These are phyloP conservation scores for Tetrapisispora iriomotensis DNA, from an alignment of 805 yeast species.

Conservation along the genomic window DNA sequence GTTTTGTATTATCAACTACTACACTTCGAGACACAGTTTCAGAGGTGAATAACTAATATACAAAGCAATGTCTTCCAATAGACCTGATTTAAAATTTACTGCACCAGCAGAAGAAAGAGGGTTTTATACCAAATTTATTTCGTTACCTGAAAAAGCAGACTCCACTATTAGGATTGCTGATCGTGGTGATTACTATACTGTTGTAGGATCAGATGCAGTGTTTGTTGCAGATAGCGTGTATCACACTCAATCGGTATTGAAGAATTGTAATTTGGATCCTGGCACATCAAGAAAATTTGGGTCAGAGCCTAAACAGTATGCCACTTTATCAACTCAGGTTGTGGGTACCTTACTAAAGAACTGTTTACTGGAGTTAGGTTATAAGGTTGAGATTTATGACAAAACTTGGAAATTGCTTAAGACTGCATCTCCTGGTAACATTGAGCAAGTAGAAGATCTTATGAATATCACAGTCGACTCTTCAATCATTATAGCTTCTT, in stretches of 20 bases:
- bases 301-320: slow-evolving; percentile 34
- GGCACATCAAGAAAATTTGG: slow-evolving; percentile 31
- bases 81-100: slow-evolving; percentile 50
- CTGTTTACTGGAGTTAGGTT: slow-evolving; percentile 60
- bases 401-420: slow-evolving; percentile 48
- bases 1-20: too few species aligned
- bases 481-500: slow-evolving; percentile 43
- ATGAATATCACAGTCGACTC: slow-evolving; percentile 39
- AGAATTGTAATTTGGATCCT: slow-evolving; percentile 33
- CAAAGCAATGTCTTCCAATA: slow-evolving; percentile 25
- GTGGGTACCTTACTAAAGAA: slow-evolving; percentile 53
- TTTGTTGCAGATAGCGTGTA: slow-evolving; percentile 77
- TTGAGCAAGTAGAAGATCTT: slow-evolving; percentile 67
- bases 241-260: slow-evolving; percentile 74
- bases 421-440: slow-evolving; percentile 84
- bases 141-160: slow-evolving; percentile 40
- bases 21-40: too few species aligned
- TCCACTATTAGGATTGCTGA: slow-evolving; percentile 65
- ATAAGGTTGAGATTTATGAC: slow-evolving; percentile 73
- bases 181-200: slow-evolving; percentile 71
- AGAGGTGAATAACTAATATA: too few species aligned
- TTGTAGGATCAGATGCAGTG: slow-evolving; percentile 65
- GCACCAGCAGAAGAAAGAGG: slow-evolving; percentile 43
- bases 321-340: slow-evolving; percentile 70
- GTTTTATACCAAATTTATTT: slow-evolving; percentile 39